Base-by-base conservation (phyloP, 805 yeast species). In the Yarrowia sp. region DNA sequence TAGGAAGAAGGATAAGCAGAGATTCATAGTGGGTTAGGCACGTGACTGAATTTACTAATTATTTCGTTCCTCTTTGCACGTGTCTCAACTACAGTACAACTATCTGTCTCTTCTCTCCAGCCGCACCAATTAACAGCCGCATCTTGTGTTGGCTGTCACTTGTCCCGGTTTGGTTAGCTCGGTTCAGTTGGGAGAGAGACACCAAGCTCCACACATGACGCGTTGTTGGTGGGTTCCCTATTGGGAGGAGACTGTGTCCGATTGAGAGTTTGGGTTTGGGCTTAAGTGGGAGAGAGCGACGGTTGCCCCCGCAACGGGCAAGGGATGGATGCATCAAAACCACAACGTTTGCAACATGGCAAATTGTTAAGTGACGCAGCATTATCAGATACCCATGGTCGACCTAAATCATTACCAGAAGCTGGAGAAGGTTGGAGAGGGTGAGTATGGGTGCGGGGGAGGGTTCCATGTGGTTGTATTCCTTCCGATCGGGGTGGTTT, bases 381-480 rank as follows among this genome's bases (percentile, higher is more conserved):
- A 58, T 58, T 42, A 42, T 58, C 58, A 55, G 34, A 38, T 42
- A 47, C 70, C 30, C 46, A 91, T 91, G 93, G 93, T 90, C 56
- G 98, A 95, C 74, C 82, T 95, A 70, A 87, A 92, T 43, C 97
- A 94, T 78, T 94, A 89, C 79, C 96, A 92, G 76, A 90, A 96
- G 74, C 86, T 94, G 71, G 99, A 95, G 78, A 95, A 95, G 79
- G 91, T 95, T 64, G 99, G 99, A 55, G 99, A 95, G 80, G 98
- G 96, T 83, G 78, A 66, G 85, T 77, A 44, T n/a, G 10, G 19
- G 10, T 6, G 33, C 1, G 47, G 3, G 20, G 24, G 17, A 17
- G 30, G 2, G 3, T 4, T 24, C 30, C 6, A 24, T 24, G 30
- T 24, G 30, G 0, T 24, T 24, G 30, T 5, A 24, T 24, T 24